These are phyloP conservation scores for Phtheirospermum japonicum DNA, from an alignment of 257 asterid genomes.

Conservation along the genomic window DNA sequence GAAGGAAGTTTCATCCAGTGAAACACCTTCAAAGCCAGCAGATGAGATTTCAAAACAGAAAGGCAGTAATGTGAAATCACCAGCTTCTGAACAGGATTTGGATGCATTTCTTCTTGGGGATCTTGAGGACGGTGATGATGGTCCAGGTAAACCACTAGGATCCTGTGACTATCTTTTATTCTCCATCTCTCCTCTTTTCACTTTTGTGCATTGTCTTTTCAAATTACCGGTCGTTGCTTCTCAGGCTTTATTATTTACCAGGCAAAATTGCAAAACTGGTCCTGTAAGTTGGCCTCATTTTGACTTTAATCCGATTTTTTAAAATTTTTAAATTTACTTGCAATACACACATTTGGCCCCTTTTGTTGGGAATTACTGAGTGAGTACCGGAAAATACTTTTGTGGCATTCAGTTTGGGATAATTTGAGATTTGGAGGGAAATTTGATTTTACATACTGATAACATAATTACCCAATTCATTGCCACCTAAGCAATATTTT, in stretches of 20 bases:
- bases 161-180: slow-evolving; percentile 8
- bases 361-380: too few relatives aligned
- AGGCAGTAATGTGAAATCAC: slow-evolving; percentile 42
- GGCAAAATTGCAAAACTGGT: not conserved
- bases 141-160: slow-evolving; percentile 56
- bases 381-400: too few relatives aligned
- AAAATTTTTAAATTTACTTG: too few relatives aligned
- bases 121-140: slow-evolving; percentile 73
- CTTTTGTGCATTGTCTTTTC: slow-evolving; percentile 9
- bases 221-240: not conserved
- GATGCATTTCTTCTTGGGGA: slow-evolving; percentile 95
- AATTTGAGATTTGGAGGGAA: too few relatives aligned
- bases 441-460: too few relatives aligned
- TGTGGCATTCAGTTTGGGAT: too few relatives aligned
- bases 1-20: slow-evolving; percentile 47
- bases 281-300: not conserved
- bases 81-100: slow-evolving; percentile 83
- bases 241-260: not conserved
- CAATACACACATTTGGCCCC: too few relatives aligned
- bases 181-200: slow-evolving; percentile 5
- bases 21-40: slow-evolving; percentile 41
- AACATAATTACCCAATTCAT: too few relatives aligned
- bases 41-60: slow-evolving; percentile 40
- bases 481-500: too few relatives aligned
- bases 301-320: too few relatives aligned